Percentiles rank a stretch among this genome's conserved stretches.
phyloP scores from a whole-genome alignment of 2,329 filamentous ascomycete genomes.

The Verticillium tricorpus region DNA sequence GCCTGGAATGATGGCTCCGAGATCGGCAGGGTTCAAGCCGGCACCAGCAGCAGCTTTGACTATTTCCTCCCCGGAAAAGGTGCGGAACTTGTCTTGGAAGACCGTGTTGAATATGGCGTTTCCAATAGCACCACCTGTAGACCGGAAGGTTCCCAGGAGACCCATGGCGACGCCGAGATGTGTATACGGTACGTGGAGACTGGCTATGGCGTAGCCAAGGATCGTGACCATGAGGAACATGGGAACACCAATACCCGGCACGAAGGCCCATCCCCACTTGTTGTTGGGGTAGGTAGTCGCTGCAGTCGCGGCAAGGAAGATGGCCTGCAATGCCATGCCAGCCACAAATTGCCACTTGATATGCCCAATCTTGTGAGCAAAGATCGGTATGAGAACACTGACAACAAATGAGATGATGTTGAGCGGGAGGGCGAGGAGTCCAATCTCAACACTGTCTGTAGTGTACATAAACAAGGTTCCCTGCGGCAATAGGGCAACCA shows the following conservation, averaged over 20 bases:
- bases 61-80: constrained; percentile 21
- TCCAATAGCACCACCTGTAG: constrained; percentile 25
- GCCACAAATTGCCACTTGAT: constrained; percentile 23
- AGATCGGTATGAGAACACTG: constrained; percentile 18
- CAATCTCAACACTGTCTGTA: constrained; percentile 21
- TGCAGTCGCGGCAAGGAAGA: constrained; percentile 21
- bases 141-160: constrained; percentile 24
- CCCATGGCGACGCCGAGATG: constrained; percentile 24
- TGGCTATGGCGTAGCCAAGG: constrained; percentile 21
- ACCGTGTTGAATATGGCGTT: constrained; percentile 29
- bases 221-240: constrained; percentile 26
- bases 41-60: constrained; percentile 19
- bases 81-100: constrained; percentile 11
- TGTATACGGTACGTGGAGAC: constrained; percentile 23
- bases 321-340: constrained; percentile 22
- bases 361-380: constrained; percentile 25
- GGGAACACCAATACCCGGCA: constrained; percentile 24
- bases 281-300: constrained; percentile 21
- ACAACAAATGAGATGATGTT: constrained; percentile 7
- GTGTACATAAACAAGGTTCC: constrained; percentile 25
- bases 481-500: constrained; percentile 22
- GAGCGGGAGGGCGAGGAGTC: constrained; percentile 8
- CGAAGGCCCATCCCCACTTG: constrained; percentile 21
- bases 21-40: constrained; percentile 16
- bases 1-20: constrained; percentile 20